Conservation (phyloP, 345 rosid genomes). For the Arabis alpina region DNA sequence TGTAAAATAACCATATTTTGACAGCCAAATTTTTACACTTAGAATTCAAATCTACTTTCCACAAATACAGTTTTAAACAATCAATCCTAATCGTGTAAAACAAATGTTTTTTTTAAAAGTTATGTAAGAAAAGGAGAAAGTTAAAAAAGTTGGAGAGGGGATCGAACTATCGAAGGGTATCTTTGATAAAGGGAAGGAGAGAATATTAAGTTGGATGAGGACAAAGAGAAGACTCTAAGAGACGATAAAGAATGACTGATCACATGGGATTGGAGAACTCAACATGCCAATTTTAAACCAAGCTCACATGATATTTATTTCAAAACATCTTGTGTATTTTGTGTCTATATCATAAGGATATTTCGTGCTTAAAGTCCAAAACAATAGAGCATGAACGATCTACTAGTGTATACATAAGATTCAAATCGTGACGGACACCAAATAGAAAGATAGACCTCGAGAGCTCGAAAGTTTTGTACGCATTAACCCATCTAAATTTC, state of each 20-base stretch:
- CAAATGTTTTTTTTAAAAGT: not conserved
- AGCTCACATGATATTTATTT: slow-evolving; percentile 3
- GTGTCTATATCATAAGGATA: no score
- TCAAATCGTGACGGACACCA: not conserved
- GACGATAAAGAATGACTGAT: slow-evolving; percentile 21
- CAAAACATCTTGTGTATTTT: not conserved
- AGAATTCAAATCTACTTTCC: no score
- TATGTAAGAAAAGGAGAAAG: not conserved
- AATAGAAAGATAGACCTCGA: not conserved
- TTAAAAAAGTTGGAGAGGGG: no score
- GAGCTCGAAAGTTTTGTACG: not conserved
- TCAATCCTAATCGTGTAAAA: no score
- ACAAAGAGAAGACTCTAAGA: slow-evolving; percentile 35
- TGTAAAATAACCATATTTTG: no score
- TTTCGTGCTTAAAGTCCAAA: no score
- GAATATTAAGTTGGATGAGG: slow-evolving; percentile 1
- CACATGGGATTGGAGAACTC: slow-evolving; percentile 27
- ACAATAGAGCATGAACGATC: not conserved
- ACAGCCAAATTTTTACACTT: no score
- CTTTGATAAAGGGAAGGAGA: slow-evolving; percentile 6
- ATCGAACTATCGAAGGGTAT: not conserved
- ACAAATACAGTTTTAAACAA: no score
- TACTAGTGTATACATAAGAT: not conserved
- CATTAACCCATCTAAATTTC: no score
- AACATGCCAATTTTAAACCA: slow-evolving; percentile 17